A percentile compares a stretch with the other conserved stretches of the same genome.
Evolutionary conservation across 2,329 filamentous ascomycete species (phyloP).

Genomic region (Xylaria sp.): DNA sequence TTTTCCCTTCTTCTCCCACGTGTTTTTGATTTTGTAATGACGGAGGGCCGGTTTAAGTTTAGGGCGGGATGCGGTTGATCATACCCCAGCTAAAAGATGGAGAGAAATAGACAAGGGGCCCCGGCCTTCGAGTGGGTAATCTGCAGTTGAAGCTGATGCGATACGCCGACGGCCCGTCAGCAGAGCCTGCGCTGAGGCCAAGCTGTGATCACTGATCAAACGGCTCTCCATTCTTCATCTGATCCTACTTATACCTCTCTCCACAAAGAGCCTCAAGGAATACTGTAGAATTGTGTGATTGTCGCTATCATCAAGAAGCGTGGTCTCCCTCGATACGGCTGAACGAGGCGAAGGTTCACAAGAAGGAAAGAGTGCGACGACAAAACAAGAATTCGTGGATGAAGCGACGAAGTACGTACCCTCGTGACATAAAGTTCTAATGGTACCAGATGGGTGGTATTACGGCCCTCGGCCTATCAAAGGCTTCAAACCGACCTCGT

Average conservation of each 20-base stretch:
- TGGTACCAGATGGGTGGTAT: background rate
- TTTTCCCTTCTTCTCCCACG: conserved; percentile 8
- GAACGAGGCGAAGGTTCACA: background rate
- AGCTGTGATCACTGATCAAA: conserved; percentile 7
- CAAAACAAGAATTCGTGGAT: background rate
- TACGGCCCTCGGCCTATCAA: conserved; percentile 18
- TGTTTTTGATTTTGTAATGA: conserved; percentile 8
- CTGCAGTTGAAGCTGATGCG: conserved; percentile 8
- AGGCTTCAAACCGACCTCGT: conserved; percentile 26
- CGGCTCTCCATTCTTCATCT: conserved; percentile 7
- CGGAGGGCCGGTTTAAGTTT: conserved; percentile 1
- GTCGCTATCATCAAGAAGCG: background rate
- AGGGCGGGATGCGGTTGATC: conserved; percentile 14
- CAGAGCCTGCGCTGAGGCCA: conserved; percentile 3
- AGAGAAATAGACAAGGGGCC: background rate
- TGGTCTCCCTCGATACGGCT: background rate
- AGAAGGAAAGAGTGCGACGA: background rate
- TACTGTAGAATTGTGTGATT: background rate
- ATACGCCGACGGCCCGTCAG: background rate
- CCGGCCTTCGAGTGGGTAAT: background rate
- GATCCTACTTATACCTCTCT: background rate
- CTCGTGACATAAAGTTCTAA: conserved; percentile 18
- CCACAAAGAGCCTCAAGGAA: conserved; percentile 7
- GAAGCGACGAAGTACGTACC: conserved; percentile 6
- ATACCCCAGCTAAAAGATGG: conserved; percentile 3